Conservation (phyloP, 306 rosid species). For the Lupinus albus region DNA sequence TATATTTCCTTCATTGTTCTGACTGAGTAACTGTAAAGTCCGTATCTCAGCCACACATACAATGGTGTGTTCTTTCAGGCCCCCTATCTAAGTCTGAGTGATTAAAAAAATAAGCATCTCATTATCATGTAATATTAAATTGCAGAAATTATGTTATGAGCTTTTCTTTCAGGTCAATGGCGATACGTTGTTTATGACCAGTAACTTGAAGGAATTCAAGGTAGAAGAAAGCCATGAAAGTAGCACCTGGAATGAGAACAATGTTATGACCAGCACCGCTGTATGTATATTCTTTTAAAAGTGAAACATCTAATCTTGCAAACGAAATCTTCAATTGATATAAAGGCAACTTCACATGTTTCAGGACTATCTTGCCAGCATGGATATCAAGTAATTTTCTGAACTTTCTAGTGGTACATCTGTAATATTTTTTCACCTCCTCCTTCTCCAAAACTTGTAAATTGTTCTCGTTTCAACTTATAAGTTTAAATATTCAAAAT, state of each 20-base stretch:
- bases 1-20: not conserved
- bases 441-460: not conserved
- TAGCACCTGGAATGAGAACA: constrained; percentile 76
- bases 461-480: constrained; percentile 15
- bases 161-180: constrained; percentile 84
- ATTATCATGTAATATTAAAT: constrained; percentile 18
- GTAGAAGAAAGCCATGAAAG: constrained; percentile 74
- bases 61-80: not conserved
- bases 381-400: constrained; percentile 76
- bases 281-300: constrained; percentile 52
- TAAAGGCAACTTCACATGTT: constrained; percentile 39
- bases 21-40: not conserved
- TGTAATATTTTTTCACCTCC: constrained; percentile 2
- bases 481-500: constrained; percentile 14
- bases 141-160: constrained; percentile 9
- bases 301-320: constrained; percentile 8
- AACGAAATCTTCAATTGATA: constrained; percentile 34
- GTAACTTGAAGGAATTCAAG: constrained; percentile 88
- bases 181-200: constrained; percentile 91
- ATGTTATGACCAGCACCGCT: constrained; percentile 82
- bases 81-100: too few relatives aligned
- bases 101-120: constrained; percentile 16
- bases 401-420: constrained; percentile 33
- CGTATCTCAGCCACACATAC: not conserved
- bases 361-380: constrained; percentile 95